Base-by-base conservation (phyloP, 176 grass and related monocot genomes). In the Tillandsia fasciculata region DNA sequence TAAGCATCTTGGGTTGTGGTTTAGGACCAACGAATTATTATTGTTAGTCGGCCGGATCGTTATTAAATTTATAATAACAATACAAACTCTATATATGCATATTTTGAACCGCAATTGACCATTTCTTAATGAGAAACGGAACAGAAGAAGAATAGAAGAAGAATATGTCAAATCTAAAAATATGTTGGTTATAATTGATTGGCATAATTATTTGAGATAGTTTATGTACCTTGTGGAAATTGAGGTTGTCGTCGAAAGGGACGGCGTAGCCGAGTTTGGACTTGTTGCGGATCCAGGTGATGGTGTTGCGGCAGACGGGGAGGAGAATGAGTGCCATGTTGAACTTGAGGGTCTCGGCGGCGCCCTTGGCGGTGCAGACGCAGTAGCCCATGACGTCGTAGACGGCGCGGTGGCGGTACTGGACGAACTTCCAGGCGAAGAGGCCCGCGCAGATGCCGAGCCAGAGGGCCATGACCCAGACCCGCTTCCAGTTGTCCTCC, bases 271-370 rank as follows among this genome's bases (percentile, higher is more conserved):
- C 82, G 0, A 77, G 65, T 8, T 49, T 74, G 52, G 82, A 71
- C 24, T 83, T 80, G 83, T 90, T 93, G 48, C 95, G 81, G 26
- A 99, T 11, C 95, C 95, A 99, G 10, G 95, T 99, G 82, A 99
- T 86, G 69, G 95, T 90, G 90, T 99, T 99, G n/a, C 95, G 89
- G 87, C 90, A 99, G 3, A 99, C 90, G 0, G 95, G 95, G 2
- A 99, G 87, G 12, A 99, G 81, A 76, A 99, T 88, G 14, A 99
- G 80, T 29, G 95, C 95, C 95, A 99, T 94, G 80, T 99, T 99
- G 77, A 99, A 99, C 80, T 99, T 99, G 56, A 99, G 84, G 71
- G 90, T 99, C 80, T 99, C 95, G 13, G 95, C 95, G 64, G 83
- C 95, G 69, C 95, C 95, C 70, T 99, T 99, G 67, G 95, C 95